Percentiles rank a stretch among this genome's conserved stretches.
These are phyloP conservation scores for Trifolium repens DNA, from an alignment of 306 rosid species.

Conservation along the genomic window DNA sequence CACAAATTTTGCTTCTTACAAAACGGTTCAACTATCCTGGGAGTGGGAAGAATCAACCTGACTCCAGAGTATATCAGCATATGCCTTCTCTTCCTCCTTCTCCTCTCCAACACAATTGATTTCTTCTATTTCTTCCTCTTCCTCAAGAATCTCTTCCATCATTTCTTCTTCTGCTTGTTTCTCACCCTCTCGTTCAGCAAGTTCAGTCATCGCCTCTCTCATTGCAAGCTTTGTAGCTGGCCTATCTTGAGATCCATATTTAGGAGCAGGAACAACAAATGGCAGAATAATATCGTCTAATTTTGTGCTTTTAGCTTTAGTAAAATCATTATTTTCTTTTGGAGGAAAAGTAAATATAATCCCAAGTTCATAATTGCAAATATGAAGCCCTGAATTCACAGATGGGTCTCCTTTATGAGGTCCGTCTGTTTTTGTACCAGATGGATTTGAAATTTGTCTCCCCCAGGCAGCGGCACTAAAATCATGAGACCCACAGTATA, in stretches of 20 bases:
- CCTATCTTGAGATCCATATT: slow-evolving; percentile 66
- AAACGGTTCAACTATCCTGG: slow-evolving; percentile 46
- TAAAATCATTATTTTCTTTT: slow-evolving; percentile 38
- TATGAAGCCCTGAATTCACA: slow-evolving; percentile 61
- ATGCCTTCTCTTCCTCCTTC: slow-evolving; percentile 81
- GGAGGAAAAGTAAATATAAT: slow-evolving; percentile 77
- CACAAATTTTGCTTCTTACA: slow-evolving; percentile 35
- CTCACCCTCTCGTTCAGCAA: slow-evolving; percentile 48
- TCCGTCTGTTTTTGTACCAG: slow-evolving; percentile 45
- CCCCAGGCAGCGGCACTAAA: slow-evolving; percentile 96
- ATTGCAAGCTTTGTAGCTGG: slow-evolving; percentile 78
- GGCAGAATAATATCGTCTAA: slow-evolving; percentile 73
- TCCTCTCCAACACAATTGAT: slow-evolving; percentile 56
- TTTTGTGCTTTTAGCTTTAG: slow-evolving; percentile 37
- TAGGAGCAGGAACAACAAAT: slow-evolving; percentile 83
- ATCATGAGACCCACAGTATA: slow-evolving; percentile 85
- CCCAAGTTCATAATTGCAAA: slow-evolving; percentile 88
- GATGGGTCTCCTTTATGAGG: slow-evolving; percentile 40
- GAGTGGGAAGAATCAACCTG: slow-evolving; percentile 66
- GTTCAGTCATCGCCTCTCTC: slow-evolving; percentile 71
- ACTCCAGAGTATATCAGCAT: slow-evolving; percentile 74
- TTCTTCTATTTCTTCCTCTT: slow-evolving; percentile 60
- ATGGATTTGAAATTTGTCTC: slow-evolving; percentile 57
- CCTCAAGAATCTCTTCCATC: slow-evolving; percentile 68
- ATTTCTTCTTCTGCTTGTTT: slow-evolving; percentile 52